A percentile compares a stretch with the other conserved stretches of the same genome.
Evolutionary conservation across 2,329 filamentous ascomycete species (phyloP).

Genomic region (Penicillium hesseltinei): DNA sequence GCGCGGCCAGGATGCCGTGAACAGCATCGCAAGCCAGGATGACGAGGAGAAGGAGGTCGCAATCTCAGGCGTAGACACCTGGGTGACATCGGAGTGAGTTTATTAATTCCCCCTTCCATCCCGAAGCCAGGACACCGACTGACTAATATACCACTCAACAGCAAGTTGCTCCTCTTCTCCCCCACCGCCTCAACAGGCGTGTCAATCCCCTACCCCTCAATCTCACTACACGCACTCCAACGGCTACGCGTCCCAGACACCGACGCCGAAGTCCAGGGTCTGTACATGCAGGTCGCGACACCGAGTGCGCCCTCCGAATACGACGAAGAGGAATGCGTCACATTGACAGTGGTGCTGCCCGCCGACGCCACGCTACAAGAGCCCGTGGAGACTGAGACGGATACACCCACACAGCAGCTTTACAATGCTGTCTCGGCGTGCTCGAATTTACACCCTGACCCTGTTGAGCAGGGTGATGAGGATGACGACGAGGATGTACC

Average conservation of each 20-base stretch:
- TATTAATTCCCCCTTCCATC: neutral
- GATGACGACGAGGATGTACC: slow-evolving; percentile 29
- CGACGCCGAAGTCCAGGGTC: slow-evolving; percentile 39
- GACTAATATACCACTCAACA: slow-evolving; percentile 15
- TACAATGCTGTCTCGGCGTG: slow-evolving; percentile 49
- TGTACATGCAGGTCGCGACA: slow-evolving; percentile 50
- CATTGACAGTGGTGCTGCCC: slow-evolving; percentile 45
- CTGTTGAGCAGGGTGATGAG: slow-evolving; percentile 37
- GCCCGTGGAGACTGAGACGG: slow-evolving; percentile 22
- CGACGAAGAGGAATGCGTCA: slow-evolving; percentile 44
- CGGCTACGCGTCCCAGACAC: slow-evolving; percentile 38
- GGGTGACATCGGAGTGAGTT: slow-evolving; percentile 50
- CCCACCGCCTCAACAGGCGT: slow-evolving; percentile 36
- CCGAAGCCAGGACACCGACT: neutral
- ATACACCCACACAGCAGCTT: slow-evolving; percentile 42
- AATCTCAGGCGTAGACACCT: slow-evolving; percentile 44
- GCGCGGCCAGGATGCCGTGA: slow-evolving; percentile 17
- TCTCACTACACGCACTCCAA: slow-evolving; percentile 51
- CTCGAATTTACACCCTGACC: slow-evolving; percentile 50
- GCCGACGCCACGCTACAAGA: slow-evolving; percentile 23
- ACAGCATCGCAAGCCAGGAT: slow-evolving; percentile 13
- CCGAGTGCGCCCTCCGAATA: slow-evolving; percentile 29
- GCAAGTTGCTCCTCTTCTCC: slow-evolving; percentile 47
- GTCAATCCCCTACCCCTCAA: slow-evolving; percentile 49
- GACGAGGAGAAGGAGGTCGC: slow-evolving; percentile 34